Base-by-base conservation (phyloP, 139 green algal genomes). In the Micractinium conductrix region DNA sequence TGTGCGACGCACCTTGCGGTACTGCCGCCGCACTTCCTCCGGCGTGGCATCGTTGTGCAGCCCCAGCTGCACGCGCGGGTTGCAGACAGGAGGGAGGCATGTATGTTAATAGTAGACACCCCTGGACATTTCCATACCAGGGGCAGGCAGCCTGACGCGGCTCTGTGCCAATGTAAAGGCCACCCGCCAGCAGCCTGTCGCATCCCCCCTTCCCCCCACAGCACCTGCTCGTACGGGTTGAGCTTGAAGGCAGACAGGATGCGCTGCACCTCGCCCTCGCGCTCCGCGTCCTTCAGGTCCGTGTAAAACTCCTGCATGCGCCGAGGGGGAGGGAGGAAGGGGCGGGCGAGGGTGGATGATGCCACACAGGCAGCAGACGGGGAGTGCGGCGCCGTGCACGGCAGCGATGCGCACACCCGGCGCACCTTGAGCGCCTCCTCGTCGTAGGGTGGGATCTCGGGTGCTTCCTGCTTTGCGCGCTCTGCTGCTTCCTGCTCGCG, bases 161-260 rank as follows among this genome's bases (percentile, higher is more conserved):
- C n/a, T n/a, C n/a, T n/a, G n/a, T n/a, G n/a, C n/a, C n/a, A n/a
- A n/a, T n/a, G n/a, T n/a, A n/a, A n/a, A n/a, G n/a, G n/a, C n/a
- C n/a, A n/a, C n/a, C n/a, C n/a, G n/a, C n/a, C n/a, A n/a, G n/a
- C n/a, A n/a, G n/a, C n/a, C n/a, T n/a, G n/a, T n/a, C n/a, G n/a
- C n/a, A n/a, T n/a, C n/a, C n/a, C n/a, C n/a, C n/a, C n/a, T n/a
- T n/a, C n/a, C n/a, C n/a, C n/a, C n/a, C n/a, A n/a, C n/a, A n/a
- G n/a, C n/a, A n/a, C n/a, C n/a, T n/a, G 93, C 87, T 99, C 97
- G 88, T 94, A 99, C 0, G 97, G 97, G 78, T 99, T 99, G 12
- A 99, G 91, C 87, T 99, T 98, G 91, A 99, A 99, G 4, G 95
- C 93, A 58, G 88, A 90, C 42, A 99, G 83, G 16, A 99, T 95